Conservation (phyloP, 73 alveolate species). For the Urostyla sp. region DNA sequence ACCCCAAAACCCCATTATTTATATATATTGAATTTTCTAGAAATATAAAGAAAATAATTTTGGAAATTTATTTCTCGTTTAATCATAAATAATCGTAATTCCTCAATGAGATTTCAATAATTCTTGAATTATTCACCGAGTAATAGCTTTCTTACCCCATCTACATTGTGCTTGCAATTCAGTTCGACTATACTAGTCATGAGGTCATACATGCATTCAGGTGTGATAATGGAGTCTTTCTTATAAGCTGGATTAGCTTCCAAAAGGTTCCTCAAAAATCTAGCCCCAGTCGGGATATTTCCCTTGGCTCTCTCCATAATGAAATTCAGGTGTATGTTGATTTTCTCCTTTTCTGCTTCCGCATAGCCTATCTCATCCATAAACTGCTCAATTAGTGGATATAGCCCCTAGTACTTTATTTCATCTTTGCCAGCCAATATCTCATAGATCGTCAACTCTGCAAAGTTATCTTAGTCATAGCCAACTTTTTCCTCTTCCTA, state of each 20-base stretch:
- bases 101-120: too few relatives aligned
- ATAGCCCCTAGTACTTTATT: slow-evolving; percentile 75
- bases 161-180: background rate
- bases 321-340: slow-evolving; percentile 59
- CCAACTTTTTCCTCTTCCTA: slow-evolving; percentile 54
- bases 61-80: too few relatives aligned
- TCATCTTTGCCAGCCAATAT: slow-evolving; percentile 83
- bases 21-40: too few relatives aligned
- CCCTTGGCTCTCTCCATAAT: slow-evolving; percentile 87
- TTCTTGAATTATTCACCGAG: too few relatives aligned
- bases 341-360: slow-evolving; percentile 50
- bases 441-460: slow-evolving; percentile 82
- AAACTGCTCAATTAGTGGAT: slow-evolving; percentile 55
- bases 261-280: slow-evolving; percentile 86
- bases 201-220: background rate
- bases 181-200: background rate
- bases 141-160: too few relatives aligned
- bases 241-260: slow-evolving; percentile 85
- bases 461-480: slow-evolving; percentile 73
- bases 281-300: slow-evolving; percentile 89
- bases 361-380: slow-evolving; percentile 42
- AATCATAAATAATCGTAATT: too few relatives aligned
- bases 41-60: too few relatives aligned
- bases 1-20: too few relatives aligned
- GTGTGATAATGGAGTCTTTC: slow-evolving; percentile 84